Percentiles rank a stretch among this genome's conserved stretches.
These are phyloP conservation scores for Zasmidium angulare DNA, from an alignment of 2,329 filamentous ascomycete genomes.

Conservation along the genomic window DNA sequence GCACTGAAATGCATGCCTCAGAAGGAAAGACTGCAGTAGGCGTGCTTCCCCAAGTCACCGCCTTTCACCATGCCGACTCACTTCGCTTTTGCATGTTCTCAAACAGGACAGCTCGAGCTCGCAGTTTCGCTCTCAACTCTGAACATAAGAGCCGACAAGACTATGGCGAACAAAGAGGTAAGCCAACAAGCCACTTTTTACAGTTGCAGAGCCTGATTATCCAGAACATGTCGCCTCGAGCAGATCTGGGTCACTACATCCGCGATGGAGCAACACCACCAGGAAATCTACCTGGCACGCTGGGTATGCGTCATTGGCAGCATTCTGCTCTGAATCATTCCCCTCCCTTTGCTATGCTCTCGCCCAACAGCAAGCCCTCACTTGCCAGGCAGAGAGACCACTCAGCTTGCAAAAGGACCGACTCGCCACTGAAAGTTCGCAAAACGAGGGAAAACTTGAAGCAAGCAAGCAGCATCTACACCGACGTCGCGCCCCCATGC, in stretches of 20 bases:
- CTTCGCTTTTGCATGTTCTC: neutral
- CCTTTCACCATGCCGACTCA: neutral
- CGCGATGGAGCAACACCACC: conserved; percentile 18
- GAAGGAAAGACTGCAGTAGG: neutral
- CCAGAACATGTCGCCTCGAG: conserved; percentile 27
- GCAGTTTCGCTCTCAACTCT: neutral
- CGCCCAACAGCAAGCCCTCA: conserved; percentile 32
- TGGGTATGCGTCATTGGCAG: conserved; percentile 25
- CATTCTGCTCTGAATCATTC: conserved; percentile 14
- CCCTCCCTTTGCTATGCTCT: conserved; percentile 23
- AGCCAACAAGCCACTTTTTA: neutral
- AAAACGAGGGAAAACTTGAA: conserved; percentile 38
- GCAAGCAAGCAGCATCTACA: conserved; percentile 17
- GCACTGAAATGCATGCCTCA: neutral
- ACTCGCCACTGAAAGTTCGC: conserved; percentile 35
- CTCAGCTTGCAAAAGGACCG: conserved; percentile 29
- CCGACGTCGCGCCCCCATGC: conserved; percentile 29
- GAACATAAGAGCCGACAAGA: neutral
- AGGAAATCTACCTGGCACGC: conserved; percentile 11
- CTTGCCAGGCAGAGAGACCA: conserved; percentile 33
- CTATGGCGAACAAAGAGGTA: conserved; percentile 34
- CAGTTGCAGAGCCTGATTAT: conserved; percentile 1
- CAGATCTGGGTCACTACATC: conserved; percentile 4
- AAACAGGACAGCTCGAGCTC: neutral
- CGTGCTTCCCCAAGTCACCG: neutral